Conservation (phyloP, 2,329 filamentous ascomycete genomes). For the Chaetoscypha palmicola region DNA sequence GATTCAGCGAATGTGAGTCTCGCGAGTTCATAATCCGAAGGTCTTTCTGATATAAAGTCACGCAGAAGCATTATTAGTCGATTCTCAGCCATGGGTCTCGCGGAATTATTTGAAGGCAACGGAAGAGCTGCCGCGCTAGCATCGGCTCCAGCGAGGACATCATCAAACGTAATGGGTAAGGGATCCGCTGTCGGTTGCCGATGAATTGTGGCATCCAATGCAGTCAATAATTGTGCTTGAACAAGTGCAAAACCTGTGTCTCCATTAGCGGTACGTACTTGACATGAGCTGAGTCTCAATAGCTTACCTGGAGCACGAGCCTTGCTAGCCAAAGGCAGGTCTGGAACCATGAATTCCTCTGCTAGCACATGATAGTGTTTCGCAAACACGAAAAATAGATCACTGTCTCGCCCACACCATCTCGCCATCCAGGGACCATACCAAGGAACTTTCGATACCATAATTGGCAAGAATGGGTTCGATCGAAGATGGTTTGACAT, state of each 20-base stretch:
- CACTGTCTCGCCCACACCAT: slow-evolving; percentile 67
- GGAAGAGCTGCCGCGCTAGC: slow-evolving; percentile 48
- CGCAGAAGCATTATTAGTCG: slow-evolving; percentile 62
- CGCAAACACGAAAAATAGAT: slow-evolving; percentile 66
- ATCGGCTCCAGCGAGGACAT: slow-evolving; percentile 54
- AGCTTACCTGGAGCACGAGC: slow-evolving; percentile 48
- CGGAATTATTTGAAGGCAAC: slow-evolving; percentile 50
- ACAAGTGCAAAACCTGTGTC: slow-evolving; percentile 55
- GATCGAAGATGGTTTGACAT: slow-evolving; percentile 47
- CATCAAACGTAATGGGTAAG: slow-evolving; percentile 56
- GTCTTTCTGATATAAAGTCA: slow-evolving; percentile 58
- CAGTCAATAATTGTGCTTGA: slow-evolving; percentile 60
- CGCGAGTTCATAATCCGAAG: slow-evolving; percentile 44
- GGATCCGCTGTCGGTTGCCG: slow-evolving; percentile 44
- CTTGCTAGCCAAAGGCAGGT: slow-evolving; percentile 46
- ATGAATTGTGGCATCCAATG: slow-evolving; percentile 62
- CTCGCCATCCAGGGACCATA: slow-evolving; percentile 61
- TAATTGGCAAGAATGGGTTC: slow-evolving; percentile 49
- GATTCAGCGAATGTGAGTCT: slow-evolving; percentile 55
- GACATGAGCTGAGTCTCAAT: no score
- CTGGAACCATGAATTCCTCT: slow-evolving; percentile 48
- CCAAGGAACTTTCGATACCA: slow-evolving; percentile 57
- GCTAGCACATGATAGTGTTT: slow-evolving; percentile 64
- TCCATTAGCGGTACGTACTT: no score
- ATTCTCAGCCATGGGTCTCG: slow-evolving; percentile 63